Conservation (phyloP, 2,329 filamentous ascomycete species). For the Fusarium lateritium region DNA sequence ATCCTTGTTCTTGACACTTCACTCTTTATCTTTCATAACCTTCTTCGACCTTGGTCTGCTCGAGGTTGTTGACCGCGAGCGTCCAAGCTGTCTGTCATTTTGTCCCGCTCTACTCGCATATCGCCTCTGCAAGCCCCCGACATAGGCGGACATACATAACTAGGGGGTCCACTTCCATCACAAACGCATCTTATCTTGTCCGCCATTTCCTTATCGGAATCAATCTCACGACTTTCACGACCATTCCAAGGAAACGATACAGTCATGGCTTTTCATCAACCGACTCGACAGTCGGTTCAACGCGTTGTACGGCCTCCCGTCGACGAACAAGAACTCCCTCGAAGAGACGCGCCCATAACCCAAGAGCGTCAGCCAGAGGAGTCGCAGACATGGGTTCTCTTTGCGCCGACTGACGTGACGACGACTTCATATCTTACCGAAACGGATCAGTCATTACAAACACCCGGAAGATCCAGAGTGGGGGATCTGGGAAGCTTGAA, state of each 20-base stretch:
- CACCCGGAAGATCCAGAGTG: conserved; percentile 78
- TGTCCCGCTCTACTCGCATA: conserved; percentile 29
- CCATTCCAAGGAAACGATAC: conserved; percentile 19
- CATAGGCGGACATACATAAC: conserved; percentile 32
- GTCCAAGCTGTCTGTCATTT: conserved; percentile 6
- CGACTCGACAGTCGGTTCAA: conserved; percentile 67
- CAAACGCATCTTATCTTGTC: conserved; percentile 48
- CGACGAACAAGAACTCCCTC: conserved; percentile 56
- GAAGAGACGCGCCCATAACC: conserved; percentile 46
- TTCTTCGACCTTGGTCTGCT: conserved; percentile 17
- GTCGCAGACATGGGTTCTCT: conserved; percentile 96
- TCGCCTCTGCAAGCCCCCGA: conserved; percentile 41
- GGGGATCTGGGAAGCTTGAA: conserved; percentile 87
- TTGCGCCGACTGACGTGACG: conserved; percentile 79
- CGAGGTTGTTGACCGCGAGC: conserved; percentile 18
- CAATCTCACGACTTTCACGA: conserved; percentile 33
- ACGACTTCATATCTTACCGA: conserved; percentile 79
- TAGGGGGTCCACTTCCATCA: conserved; percentile 46
- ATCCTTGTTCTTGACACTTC: conserved; percentile 10
- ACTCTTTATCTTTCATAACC: conserved; percentile 7
- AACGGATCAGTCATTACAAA: conserved; percentile 74
- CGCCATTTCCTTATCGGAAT: conserved; percentile 43
- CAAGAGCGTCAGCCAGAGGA: conserved; percentile 69
- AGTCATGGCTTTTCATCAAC: conserved; percentile 73
- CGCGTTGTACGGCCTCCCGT: conserved; percentile 61